phyloP scores from a whole-genome alignment of 805 yeast species.

The Ogataea glucozyma region DNA sequence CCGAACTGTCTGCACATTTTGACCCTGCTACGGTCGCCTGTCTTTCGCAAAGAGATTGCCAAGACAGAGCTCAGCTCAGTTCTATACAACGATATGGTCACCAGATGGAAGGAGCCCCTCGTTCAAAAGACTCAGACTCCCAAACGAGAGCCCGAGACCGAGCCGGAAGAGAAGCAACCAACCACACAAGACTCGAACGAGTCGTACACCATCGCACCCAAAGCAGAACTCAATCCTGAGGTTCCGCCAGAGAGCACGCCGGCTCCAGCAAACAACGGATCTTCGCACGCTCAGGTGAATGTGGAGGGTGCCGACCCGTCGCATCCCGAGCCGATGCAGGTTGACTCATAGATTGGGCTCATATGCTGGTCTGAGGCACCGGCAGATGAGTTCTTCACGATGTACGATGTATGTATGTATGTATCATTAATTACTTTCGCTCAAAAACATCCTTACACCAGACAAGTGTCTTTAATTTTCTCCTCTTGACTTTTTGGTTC shows the following conservation, averaged over 20 bases:
- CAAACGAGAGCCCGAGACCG: constrained; percentile 2
- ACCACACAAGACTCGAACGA: too few species aligned
- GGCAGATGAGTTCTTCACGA: not conserved
- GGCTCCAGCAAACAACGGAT: too few species aligned
- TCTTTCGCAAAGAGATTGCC: constrained; percentile 55
- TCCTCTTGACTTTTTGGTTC: too few species aligned
- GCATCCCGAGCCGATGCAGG: too few species aligned
- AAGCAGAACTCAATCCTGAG: too few species aligned
- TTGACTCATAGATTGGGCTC: too few species aligned
- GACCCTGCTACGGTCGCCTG: constrained; percentile 55
- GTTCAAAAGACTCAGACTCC: constrained; percentile 3
- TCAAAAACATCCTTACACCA: constrained; percentile 9
- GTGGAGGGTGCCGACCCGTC: too few species aligned
- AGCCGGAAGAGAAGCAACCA: not conserved
- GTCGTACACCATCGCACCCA: too few species aligned
- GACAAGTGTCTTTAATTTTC: not conserved
- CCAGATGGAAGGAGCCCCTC: constrained; percentile 58
- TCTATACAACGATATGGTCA: constrained; percentile 74
- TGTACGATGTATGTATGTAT: not conserved
- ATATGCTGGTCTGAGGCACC: not conserved
- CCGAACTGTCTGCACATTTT: constrained; percentile 88
- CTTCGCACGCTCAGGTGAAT: too few species aligned
- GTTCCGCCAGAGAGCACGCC: too few species aligned
- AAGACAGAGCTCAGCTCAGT: constrained; percentile 58
- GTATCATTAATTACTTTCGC: not conserved